These are phyloP conservation scores for Solanum etuberosum DNA, from an alignment of 257 asterid species.

Conservation along the genomic window DNA sequence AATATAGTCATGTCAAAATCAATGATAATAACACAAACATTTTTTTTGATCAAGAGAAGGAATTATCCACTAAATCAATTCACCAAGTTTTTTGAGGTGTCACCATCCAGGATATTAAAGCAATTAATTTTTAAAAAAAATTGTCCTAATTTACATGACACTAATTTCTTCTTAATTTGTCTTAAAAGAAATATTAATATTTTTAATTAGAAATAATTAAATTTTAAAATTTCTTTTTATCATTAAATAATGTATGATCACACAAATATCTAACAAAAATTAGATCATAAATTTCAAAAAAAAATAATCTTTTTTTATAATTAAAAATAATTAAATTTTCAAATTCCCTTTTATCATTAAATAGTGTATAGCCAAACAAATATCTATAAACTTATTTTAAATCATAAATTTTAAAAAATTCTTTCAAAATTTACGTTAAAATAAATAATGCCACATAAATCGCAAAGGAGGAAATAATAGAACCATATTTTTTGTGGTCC, in stretches of 20 bases:
- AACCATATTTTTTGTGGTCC: neutral
- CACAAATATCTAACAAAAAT: neutral
- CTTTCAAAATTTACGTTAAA: neutral
- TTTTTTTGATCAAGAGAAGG: neutral
- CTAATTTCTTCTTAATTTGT: no score
- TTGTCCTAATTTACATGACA: no score
- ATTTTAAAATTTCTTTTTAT: neutral
- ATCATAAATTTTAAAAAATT: no score
- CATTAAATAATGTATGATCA: neutral
- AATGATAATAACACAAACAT: neutral
- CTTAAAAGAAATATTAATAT: neutral
- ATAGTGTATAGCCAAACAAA: neutral
- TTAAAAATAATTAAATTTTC: no score
- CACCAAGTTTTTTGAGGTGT: neutral
- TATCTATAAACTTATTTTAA: no score
- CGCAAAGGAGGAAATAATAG: neutral
- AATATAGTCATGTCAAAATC: neutral
- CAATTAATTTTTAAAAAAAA: neutral
- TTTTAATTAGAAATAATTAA: neutral
- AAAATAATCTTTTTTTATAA: no score
- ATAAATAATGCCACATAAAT: neutral
- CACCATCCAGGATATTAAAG: neutral
- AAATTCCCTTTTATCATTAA: neutral
- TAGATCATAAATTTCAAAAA: no score
- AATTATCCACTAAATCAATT: neutral